Conservation (phyloP, 495 filamentous ascomycete species). For the Niebla homalea region DNA sequence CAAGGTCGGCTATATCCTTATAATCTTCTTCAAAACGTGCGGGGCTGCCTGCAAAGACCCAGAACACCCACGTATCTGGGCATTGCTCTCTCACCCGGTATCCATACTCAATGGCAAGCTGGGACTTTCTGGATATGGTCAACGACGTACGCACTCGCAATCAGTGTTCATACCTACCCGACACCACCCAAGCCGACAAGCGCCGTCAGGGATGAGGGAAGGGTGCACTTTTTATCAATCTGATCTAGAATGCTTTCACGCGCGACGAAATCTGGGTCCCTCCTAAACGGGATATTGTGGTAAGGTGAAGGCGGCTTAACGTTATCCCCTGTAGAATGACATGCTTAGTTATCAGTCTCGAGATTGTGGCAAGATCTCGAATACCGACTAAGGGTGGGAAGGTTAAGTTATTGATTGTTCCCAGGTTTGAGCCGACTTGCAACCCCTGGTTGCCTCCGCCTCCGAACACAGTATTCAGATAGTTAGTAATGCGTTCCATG, state of each 20-base stretch:
- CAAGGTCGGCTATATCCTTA: constrained; percentile 25
- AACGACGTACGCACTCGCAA: not conserved
- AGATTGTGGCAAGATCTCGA: no score
- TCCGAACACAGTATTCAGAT: not conserved
- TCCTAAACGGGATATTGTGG: constrained; percentile 21
- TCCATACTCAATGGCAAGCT: constrained; percentile 28
- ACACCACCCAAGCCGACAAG: constrained; percentile 12
- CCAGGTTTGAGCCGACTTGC: not conserved
- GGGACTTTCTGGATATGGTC: constrained; percentile 21
- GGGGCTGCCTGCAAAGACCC: constrained; percentile 31
- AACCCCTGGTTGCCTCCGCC: not conserved
- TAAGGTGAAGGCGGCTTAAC: constrained; percentile 6
- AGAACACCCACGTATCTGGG: constrained; percentile 37
- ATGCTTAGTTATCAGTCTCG: no score
- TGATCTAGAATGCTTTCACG: constrained; percentile 17
- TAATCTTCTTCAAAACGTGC: constrained; percentile 29
- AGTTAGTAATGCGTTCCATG: no score
- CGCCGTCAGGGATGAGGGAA: constrained; percentile 10
- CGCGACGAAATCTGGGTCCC: constrained; percentile 25
- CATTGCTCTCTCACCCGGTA: constrained; percentile 24
- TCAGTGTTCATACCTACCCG: constrained; percentile 5
- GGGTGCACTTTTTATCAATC: constrained; percentile 17
- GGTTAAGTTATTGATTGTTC: not conserved
- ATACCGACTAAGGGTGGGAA: no score
- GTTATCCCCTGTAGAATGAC: no score